Conservation (phyloP, 371 early-diverging fungal genomes). For the Mucor circinelloides region DNA sequence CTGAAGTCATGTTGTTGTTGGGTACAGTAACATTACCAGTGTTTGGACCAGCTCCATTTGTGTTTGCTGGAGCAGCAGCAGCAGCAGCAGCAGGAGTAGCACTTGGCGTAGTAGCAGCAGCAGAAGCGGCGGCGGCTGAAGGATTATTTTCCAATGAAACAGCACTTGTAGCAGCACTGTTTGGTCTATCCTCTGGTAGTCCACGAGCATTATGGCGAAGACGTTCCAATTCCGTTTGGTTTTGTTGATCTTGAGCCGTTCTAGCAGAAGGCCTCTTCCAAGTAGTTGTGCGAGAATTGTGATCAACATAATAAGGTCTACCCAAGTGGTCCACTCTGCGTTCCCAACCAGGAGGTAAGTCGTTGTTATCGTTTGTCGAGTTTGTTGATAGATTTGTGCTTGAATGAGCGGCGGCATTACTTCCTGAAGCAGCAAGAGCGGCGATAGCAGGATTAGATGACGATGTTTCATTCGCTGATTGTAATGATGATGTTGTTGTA, state of each 20-base stretch:
- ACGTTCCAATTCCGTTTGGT: constrained; percentile 73
- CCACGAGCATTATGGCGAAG: constrained; percentile 80
- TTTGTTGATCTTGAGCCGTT: constrained; percentile 57
- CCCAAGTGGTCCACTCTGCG: constrained; percentile 70
- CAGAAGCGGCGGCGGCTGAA: neutral
- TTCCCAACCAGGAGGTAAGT: constrained; percentile 64
- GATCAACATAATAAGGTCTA: constrained; percentile 75
- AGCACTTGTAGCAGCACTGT: constrained; percentile 13
- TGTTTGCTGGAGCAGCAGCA: neutral
- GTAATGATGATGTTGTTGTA: constrained; percentile 13
- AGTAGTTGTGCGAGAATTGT: constrained; percentile 72
- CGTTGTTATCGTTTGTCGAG: constrained; percentile 5
- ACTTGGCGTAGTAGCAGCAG: neutral
- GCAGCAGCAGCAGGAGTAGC: neutral
- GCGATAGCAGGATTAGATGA: constrained; percentile 11
- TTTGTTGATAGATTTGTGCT: constrained; percentile 4
- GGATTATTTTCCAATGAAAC: constrained; percentile 3
- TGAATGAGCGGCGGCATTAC: constrained; percentile 2
- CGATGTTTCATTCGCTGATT: neutral
- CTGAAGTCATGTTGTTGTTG: constrained; percentile 62
- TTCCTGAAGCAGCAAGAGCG: neutral
- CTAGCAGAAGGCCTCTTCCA: constrained; percentile 70
- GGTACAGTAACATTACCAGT: constrained; percentile 34
- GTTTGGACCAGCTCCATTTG: neutral
- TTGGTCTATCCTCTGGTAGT: constrained; percentile 68